Evolutionary conservation across 768 basidiomycete species (phyloP), one percentile per base, ranked within the genome.

Genomic region (Trametes coccinea): DNA sequence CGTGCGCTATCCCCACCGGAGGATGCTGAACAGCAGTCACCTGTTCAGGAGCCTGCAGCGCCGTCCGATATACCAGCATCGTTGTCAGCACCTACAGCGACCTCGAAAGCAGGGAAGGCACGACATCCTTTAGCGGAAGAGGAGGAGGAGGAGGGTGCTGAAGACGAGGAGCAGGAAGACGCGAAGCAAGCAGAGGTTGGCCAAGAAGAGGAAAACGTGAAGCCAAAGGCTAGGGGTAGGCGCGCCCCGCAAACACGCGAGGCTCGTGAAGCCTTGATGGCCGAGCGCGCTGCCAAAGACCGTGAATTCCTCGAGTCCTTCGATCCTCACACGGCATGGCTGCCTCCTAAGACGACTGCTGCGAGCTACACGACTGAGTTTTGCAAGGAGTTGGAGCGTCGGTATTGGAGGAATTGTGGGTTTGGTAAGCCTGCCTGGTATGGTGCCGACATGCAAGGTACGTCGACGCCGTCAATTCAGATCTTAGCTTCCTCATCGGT

Each of bases 381-480:
- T 62, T 97, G 95, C 72, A 83, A 85, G 61, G 86, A 88, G 62
- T 80, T 98, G 17, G 95, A 98, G 75, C 80, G 95, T 33, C 82
- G 88, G 56, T 98, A 87, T 74, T 99, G 97, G 97, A 81, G 95
- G 55, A 94, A 91, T 65, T 87, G 93, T 73, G 88, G 93, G 0
- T 73, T 96, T 3, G 92, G 93, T 4, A 90, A 88, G 64, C 81
- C 95, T n/a, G 86, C 95, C 3, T 96, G 93, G 95, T 99, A 99
- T 74, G 97, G 96, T 17, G 97, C 97, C 3, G 97, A 99, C 73
- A 89, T 93, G 63, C 85, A 89, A 78, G 96, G 95, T 89, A 53
- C 63, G 84, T 43, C 9, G 56, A 33, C 34, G 16, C 13, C 31
- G 43, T 16, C 30, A 3, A 45, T 11, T 45, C 41, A 22, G 22